phyloP scores from a whole-genome alignment of 139 green algal species.

The Closterium sp. region DNA sequence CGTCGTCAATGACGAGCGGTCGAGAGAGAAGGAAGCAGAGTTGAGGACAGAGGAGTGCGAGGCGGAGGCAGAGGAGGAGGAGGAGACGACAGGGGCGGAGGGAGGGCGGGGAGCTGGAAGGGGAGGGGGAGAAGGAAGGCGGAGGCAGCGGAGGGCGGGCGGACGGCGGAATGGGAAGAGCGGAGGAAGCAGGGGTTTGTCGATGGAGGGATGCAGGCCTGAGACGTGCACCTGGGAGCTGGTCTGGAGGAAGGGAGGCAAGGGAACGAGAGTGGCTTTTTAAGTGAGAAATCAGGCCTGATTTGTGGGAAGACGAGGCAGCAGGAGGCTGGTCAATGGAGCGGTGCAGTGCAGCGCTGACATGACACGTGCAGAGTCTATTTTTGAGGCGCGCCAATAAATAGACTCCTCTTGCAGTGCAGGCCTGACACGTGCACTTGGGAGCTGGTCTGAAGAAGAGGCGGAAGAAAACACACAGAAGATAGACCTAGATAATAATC shows the following conservation, averaged over 20 bases:
- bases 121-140: too few species aligned
- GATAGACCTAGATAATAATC: not conserved
- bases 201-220: not conserved
- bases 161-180: not conserved
- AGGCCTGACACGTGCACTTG: not conserved
- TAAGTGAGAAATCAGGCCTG: too few species aligned
- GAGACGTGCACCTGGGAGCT: not conserved
- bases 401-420: too few species aligned
- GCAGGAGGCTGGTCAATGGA: too few species aligned
- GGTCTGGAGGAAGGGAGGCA: not conserved
- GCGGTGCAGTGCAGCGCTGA: too few species aligned
- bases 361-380: not conserved
- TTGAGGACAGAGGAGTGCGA: not conserved
- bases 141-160: not conserved
- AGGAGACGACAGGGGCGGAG: not conserved
- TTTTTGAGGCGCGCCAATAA: not conserved
- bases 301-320: too few species aligned
- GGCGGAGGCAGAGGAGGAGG: not conserved
- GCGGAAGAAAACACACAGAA: not conserved
- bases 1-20: too few species aligned
- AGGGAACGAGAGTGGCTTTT: too few species aligned
- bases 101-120: not conserved
- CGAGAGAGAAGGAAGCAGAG: not conserved
- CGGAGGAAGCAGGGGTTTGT: not conserved
- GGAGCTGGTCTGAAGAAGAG: not conserved